These are phyloP conservation scores for Acorus calamus DNA, from an alignment of 106 monocot species.

Conservation along the genomic window DNA sequence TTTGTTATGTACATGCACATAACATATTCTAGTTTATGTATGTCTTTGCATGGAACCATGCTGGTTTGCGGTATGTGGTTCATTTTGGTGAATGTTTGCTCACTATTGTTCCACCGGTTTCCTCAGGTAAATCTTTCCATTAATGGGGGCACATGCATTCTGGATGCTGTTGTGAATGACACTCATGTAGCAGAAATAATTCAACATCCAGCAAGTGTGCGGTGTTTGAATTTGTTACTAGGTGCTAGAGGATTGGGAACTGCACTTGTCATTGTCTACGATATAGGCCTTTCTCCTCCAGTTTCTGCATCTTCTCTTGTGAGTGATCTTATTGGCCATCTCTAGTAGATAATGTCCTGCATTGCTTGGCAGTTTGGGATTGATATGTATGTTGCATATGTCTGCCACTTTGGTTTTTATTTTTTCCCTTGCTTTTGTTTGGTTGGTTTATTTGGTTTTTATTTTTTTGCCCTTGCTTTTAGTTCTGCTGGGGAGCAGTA, in stretches of 20 bases:
- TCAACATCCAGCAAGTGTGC: constrained; percentile 25
- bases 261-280: constrained; percentile 70
- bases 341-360: no score
- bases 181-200: constrained; percentile 51
- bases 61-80: neutral
- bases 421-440: no score
- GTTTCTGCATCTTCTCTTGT: constrained; percentile 55
- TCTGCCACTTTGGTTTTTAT: no score
- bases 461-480: no score
- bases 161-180: constrained; percentile 66
- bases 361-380: no score
- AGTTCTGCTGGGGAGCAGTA: no score
- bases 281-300: constrained; percentile 85
- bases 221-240: constrained; percentile 52
- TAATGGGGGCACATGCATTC: constrained; percentile 78
- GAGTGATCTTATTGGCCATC: constrained; percentile 6
- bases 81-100: no score
- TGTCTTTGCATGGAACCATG: neutral
- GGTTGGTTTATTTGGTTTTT: no score
- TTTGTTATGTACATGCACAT: neutral
- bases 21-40: neutral
- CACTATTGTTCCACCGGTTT: no score
- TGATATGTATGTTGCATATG: no score
- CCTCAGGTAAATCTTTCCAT: constrained; percentile 64
- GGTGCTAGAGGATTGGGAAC: constrained; percentile 59